Conservation (phyloP, 2,329 filamentous ascomycete species). For the Pestalotiopsis sp. region DNA sequence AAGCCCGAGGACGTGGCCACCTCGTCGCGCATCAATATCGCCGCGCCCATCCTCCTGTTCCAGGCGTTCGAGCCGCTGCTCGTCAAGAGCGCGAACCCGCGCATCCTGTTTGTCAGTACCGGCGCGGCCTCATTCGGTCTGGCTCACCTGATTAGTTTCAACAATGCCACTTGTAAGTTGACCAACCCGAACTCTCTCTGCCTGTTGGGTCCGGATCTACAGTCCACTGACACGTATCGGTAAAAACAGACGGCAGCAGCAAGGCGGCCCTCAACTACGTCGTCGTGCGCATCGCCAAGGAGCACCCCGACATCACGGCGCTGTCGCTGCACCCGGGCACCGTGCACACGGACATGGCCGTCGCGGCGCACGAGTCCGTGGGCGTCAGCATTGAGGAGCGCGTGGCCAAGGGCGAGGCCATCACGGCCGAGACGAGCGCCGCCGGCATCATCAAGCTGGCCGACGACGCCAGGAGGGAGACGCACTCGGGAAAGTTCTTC, state of each 20-base stretch:
- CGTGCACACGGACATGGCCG: background rate
- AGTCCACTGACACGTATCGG: conserved; percentile 4
- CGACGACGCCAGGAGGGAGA: conserved; percentile 2
- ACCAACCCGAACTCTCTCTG: conserved; percentile 34
- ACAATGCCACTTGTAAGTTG: conserved; percentile 13
- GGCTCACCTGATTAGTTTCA: conserved; percentile 19
- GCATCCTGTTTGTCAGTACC: conserved; percentile 33
- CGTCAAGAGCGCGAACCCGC: conserved; percentile 28
- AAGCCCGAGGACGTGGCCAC: conserved; percentile 27
- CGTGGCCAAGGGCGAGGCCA: conserved; percentile 19
- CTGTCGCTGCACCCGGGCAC: conserved; percentile 19
- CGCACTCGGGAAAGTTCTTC: conserved; percentile 12
- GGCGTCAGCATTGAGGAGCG: conserved; percentile 17
- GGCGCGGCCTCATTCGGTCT: conserved; percentile 26
- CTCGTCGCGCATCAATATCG: conserved; percentile 29
- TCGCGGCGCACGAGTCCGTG: background rate
- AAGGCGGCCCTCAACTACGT: conserved; percentile 3
- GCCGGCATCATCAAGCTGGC: conserved; percentile 19
- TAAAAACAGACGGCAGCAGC: background rate
- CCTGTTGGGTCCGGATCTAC: conserved; percentile 31
- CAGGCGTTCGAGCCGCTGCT: conserved; percentile 35
- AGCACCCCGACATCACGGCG: conserved; percentile 17
- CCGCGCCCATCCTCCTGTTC: conserved; percentile 31
- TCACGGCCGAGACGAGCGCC: conserved; percentile 20
- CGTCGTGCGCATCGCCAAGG: conserved; percentile 18